A percentile compares a stretch with the other conserved stretches of the same genome.
Conservation (phyloP, 208 protist species). For the Leptomonas pyrrhocoris region DNA sequence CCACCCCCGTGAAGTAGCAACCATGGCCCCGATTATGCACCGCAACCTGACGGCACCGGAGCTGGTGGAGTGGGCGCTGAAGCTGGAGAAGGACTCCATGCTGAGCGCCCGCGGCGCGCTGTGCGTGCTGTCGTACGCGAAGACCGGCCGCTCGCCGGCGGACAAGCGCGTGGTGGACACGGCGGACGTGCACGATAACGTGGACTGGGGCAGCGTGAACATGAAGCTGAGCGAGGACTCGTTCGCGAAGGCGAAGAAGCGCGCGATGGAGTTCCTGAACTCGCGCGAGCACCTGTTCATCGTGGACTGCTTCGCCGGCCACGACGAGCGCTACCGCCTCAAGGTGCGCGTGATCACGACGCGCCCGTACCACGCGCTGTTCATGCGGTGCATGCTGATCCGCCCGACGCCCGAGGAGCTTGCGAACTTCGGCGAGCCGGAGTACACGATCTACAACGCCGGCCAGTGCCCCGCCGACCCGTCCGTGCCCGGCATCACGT, state of each 20-base stretch:
- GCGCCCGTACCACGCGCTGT: conserved; percentile 96
- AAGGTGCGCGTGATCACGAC: conserved; percentile 94
- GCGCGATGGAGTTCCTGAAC: conserved; percentile 93
- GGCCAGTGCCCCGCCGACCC: conserved; percentile 91
- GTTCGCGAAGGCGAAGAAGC: conserved; percentile 93
- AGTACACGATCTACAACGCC: conserved; percentile 96
- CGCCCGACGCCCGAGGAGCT: conserved; percentile 91
- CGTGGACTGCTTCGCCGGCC: conserved; percentile 94
- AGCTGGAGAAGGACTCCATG: conserved; percentile 68
- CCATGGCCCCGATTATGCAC: conserved; percentile 41
- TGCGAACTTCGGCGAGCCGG: conserved; percentile 92
- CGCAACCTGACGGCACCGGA: conserved; percentile 52
- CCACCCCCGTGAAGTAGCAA: not conserved
- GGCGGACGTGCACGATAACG: conserved; percentile 56
- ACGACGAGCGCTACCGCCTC: conserved; percentile 91
- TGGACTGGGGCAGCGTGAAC: conserved; percentile 97
- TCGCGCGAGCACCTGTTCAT: conserved; percentile 93
- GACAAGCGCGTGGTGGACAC: conserved; percentile 96
- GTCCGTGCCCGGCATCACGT: conserved; percentile 86
- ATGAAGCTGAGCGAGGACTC: conserved; percentile 87
- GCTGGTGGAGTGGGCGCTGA: conserved; percentile 66
- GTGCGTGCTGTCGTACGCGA: conserved; percentile 81
- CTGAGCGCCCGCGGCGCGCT: conserved; percentile 90
- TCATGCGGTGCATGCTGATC: conserved; percentile 97
- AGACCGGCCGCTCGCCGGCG: conserved; percentile 92